These are phyloP conservation scores for Talaromyces amestolkiae DNA, from an alignment of 2,329 filamentous ascomycete genomes.

Conservation along the genomic window DNA sequence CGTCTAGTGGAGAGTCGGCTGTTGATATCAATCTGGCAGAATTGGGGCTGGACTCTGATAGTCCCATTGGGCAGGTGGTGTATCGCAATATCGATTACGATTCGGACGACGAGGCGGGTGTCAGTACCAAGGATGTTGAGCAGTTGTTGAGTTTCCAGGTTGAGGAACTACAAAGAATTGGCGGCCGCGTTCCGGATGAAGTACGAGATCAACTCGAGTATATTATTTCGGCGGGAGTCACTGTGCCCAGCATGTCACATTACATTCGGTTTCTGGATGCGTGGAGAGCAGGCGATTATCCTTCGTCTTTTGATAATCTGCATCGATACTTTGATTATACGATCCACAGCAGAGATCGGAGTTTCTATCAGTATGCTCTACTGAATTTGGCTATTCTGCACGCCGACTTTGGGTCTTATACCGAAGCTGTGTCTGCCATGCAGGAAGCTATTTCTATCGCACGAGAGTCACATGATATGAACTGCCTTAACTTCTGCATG, in stretches of 20 bases:
- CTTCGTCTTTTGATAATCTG: constrained; percentile 82
- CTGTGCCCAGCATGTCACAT: constrained; percentile 71
- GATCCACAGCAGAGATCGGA: constrained; percentile 76
- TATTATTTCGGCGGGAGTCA: constrained; percentile 64
- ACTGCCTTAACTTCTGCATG: constrained; percentile 88
- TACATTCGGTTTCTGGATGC: constrained; percentile 86
- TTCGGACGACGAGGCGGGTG: constrained; percentile 42
- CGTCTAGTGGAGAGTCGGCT: constrained; percentile 46
- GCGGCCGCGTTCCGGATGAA: constrained; percentile 71
- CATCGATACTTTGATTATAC: constrained; percentile 98
- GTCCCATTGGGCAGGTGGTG: constrained; percentile 49
- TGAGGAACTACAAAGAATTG: constrained; percentile 79
- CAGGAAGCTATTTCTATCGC: constrained; percentile 94
- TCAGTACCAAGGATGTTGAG: constrained; percentile 78
- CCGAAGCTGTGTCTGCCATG: constrained; percentile 89
- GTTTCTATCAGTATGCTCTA: constrained; percentile 91
- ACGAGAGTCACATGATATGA: constrained; percentile 86
- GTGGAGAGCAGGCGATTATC: constrained; percentile 87
- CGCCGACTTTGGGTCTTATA: constrained; percentile 88
- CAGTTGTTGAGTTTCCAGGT: constrained; percentile 83
- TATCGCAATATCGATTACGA: constrained; percentile 50
- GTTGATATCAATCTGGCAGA: constrained; percentile 63
- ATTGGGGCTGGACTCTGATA: constrained; percentile 54
- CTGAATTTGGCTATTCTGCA: constrained; percentile 92
- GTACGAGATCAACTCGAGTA: constrained; percentile 69